Percentiles rank a stretch among this genome's conserved stretches.
These are phyloP conservation scores for Pseudocercospora eumusae DNA, from an alignment of 2,329 filamentous ascomycete species.

Conservation along the genomic window DNA sequence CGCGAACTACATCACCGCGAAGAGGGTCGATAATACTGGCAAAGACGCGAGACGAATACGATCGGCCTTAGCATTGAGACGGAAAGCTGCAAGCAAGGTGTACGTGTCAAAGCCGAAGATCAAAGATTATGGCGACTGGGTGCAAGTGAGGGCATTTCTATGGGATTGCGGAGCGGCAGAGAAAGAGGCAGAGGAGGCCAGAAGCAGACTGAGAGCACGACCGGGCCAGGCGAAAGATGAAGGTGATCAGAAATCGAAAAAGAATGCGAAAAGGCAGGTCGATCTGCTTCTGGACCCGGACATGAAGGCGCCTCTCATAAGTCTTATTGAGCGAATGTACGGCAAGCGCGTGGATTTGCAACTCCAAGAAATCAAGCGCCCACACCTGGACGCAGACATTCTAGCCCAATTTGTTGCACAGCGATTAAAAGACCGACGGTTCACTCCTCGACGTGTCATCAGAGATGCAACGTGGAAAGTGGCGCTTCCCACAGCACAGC, in stretches of 20 bases:
- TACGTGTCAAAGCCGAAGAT: slow-evolving; percentile 31
- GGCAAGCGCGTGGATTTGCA: slow-evolving; percentile 37
- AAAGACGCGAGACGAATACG: slow-evolving; percentile 29
- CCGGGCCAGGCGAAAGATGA: neutral
- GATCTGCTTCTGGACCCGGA: slow-evolving; percentile 23
- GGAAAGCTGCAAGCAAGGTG: slow-evolving; percentile 30
- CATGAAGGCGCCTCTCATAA: slow-evolving; percentile 21
- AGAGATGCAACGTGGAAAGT: slow-evolving; percentile 39
- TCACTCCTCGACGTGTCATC: slow-evolving; percentile 36
- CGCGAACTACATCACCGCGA: slow-evolving; percentile 27
- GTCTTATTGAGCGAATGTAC: slow-evolving; percentile 31
- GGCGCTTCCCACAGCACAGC: slow-evolving; percentile 32
- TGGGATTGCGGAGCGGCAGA: slow-evolving; percentile 26
- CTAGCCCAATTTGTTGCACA: slow-evolving; percentile 36
- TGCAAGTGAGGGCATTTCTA: slow-evolving; percentile 32
- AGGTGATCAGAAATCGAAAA: neutral
- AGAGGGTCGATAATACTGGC: slow-evolving; percentile 25
- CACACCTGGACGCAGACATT: slow-evolving; percentile 38
- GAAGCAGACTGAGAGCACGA: neutral
- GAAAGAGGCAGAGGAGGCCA: neutral
- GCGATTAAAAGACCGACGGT: slow-evolving; percentile 33
- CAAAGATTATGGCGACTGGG: slow-evolving; percentile 32
- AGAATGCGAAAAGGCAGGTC: slow-evolving; percentile 1
- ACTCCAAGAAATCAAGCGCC: slow-evolving; percentile 33
- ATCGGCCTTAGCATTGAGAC: slow-evolving; percentile 25